A percentile compares a stretch with the other conserved stretches of the same genome.
Evolutionary conservation across 495 filamentous ascomycete genomes (phyloP).

Genomic region (Clavariopsis aquatica): DNA sequence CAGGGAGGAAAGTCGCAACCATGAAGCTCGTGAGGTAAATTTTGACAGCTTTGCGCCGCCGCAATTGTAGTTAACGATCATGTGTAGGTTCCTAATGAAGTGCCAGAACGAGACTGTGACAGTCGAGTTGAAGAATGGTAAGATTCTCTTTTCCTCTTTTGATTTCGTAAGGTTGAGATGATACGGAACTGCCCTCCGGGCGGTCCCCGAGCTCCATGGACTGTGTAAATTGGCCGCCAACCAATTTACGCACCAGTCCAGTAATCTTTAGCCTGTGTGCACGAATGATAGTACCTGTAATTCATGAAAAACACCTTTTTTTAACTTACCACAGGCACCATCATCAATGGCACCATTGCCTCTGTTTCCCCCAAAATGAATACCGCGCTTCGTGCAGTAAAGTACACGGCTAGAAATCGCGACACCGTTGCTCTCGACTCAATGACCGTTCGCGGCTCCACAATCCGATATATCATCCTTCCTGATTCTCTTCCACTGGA

Average conservation of each 20-base stretch:
- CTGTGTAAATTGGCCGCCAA: background rate
- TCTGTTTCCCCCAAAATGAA: constrained; percentile 97
- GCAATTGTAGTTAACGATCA: constrained; percentile 41
- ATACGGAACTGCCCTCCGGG: background rate
- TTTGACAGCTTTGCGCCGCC: background rate
- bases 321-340: constrained; percentile 65
- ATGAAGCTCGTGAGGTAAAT: constrained; percentile 97
- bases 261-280: background rate
- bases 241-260: background rate
- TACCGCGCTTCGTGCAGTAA: constrained; percentile 86
- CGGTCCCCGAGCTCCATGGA: background rate
- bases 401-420: constrained; percentile 86
- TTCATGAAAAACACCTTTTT: background rate
- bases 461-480: constrained; percentile 90
- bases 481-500: constrained; percentile 93
- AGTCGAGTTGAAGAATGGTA: constrained; percentile 97
- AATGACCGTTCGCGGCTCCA: constrained; percentile 94
- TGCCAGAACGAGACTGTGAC: constrained; percentile 97
- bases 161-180: background rate
- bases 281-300: no score
- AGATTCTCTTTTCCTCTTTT: constrained; percentile 15
- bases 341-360: constrained; percentile 92
- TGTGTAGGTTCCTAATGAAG: constrained; percentile 93
- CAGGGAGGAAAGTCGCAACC: constrained; percentile 44
- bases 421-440: constrained; percentile 84